Percentiles rank a stretch among this genome's conserved stretches.
Conservation (phyloP, 495 filamentous ascomycete species). For the Aspergillus diversus region DNA sequence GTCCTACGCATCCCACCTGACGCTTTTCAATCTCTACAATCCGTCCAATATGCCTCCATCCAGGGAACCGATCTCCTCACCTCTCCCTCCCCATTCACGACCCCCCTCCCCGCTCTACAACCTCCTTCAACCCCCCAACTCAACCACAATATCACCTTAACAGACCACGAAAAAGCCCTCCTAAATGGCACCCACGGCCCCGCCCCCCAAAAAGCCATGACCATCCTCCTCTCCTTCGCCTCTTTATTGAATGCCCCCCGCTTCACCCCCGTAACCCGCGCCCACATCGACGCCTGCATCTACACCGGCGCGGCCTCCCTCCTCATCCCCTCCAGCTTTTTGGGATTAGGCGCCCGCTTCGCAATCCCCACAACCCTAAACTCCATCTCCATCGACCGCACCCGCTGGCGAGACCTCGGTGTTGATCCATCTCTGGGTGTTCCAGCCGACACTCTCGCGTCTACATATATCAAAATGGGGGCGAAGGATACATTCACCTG, state of each 20-base stretch:
- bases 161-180: slow-evolving; percentile 22
- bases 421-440: slow-evolving; percentile 23
- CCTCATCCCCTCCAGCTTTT: slow-evolving; percentile 28
- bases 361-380: slow-evolving; percentile 35
- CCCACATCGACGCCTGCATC: slow-evolving; percentile 39
- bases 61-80: too few species aligned
- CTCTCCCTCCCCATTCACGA: too few species aligned
- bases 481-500: slow-evolving; percentile 39
- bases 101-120: too few species aligned
- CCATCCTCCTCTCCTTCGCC: slow-evolving; percentile 31
- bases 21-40: slow-evolving; percentile 12
- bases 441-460: slow-evolving; percentile 28
- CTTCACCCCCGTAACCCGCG: slow-evolving; percentile 31
- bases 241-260: slow-evolving; percentile 22
- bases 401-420: slow-evolving; percentile 29
- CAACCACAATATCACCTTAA: slow-evolving; percentile 1
- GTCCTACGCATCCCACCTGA: slow-evolving; percentile 24
- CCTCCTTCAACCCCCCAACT: background rate
- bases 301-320: slow-evolving; percentile 38
- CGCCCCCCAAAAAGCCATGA: slow-evolving; percentile 31
- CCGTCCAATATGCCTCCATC: too few species aligned
- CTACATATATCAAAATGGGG: slow-evolving; percentile 33
- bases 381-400: slow-evolving; percentile 38
- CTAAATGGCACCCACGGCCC: slow-evolving; percentile 28
- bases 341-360: slow-evolving; percentile 26